phyloP scores from a whole-genome alignment of 805 yeast genomes.

The Citeromyces matritensis region DNA sequence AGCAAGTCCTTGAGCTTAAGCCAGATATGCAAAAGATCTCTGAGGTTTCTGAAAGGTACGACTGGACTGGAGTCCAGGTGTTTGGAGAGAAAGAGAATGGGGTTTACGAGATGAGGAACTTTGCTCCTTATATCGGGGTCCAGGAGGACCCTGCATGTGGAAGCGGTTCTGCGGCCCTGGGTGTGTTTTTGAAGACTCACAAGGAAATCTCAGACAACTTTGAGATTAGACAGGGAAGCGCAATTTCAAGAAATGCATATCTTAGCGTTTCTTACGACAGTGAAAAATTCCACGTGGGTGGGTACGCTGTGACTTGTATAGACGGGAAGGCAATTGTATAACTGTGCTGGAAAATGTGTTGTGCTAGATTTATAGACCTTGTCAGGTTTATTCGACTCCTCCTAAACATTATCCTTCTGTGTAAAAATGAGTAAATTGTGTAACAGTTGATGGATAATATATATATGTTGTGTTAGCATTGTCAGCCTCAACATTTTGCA shows the following conservation, averaged over 20 bases:
- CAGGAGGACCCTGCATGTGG: slow-evolving; percentile 45
- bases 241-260: not conserved
- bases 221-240: slow-evolving; percentile 1
- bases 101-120: slow-evolving; percentile 26
- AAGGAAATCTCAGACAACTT: not conserved
- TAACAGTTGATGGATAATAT: too few relatives aligned
- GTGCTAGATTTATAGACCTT: too few relatives aligned
- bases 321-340: not conserved
- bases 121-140: slow-evolving; percentile 19
- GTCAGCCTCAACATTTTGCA: too few relatives aligned
- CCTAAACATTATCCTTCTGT: too few relatives aligned
- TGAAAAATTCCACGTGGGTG: not conserved
- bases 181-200: not conserved
- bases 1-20: slow-evolving; percentile 14
- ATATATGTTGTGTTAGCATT: too few relatives aligned
- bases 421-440: too few relatives aligned
- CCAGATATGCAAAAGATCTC: slow-evolving; percentile 15
- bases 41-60: slow-evolving; percentile 6
- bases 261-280: not conserved
- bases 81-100: slow-evolving; percentile 17
- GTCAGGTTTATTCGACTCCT: too few relatives aligned
- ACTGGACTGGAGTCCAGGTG: slow-evolving; percentile 19
- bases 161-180: slow-evolving; percentile 20
- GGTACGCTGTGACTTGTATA: slow-evolving; percentile 1
- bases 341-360: too few relatives aligned